Percentiles rank a stretch among this genome's conserved stretches.
Evolutionary conservation across 257 asterid species (phyloP).

Genomic region (Linderniella brevidens): DNA sequence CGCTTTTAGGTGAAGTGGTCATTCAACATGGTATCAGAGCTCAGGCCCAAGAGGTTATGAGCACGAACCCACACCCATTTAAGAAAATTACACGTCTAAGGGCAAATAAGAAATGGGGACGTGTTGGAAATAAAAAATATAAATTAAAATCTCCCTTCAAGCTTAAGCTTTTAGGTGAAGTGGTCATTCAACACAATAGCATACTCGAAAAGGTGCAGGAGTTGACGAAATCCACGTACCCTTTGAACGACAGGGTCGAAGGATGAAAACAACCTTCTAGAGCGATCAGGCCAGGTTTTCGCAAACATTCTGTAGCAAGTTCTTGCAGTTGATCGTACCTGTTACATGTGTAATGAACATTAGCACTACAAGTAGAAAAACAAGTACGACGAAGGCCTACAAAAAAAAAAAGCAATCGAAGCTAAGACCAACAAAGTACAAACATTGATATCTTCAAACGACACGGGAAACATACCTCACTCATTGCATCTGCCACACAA

Average conservation of each 20-base stretch:
- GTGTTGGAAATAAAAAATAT: too few species aligned
- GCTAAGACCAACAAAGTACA: neutral
- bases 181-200: too few species aligned
- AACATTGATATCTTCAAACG: constrained; percentile 3
- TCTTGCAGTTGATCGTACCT: constrained; percentile 98
- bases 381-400: neutral
- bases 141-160: too few species aligned
- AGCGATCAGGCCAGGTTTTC: constrained; percentile 98
- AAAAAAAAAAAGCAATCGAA: neutral
- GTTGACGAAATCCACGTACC: constrained; percentile 27
- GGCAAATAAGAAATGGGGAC: too few species aligned
- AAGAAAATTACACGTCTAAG: too few species aligned
- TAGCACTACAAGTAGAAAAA: neutral
- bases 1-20: too few species aligned
- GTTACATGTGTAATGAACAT: constrained; percentile 9
- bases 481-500: constrained; percentile 96
- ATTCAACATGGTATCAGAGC: too few species aligned
- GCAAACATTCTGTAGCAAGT: constrained; percentile 89
- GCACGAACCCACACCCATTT: too few species aligned
- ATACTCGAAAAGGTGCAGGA: constrained; percentile 5
- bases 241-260: constrained; percentile 95
- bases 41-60: too few species aligned
- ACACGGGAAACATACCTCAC: constrained; percentile 51
- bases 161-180: too few species aligned
- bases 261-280: constrained; percentile 71